Base-by-base conservation (phyloP, 345 rosid species). In the Eucalyptus virginea region DNA sequence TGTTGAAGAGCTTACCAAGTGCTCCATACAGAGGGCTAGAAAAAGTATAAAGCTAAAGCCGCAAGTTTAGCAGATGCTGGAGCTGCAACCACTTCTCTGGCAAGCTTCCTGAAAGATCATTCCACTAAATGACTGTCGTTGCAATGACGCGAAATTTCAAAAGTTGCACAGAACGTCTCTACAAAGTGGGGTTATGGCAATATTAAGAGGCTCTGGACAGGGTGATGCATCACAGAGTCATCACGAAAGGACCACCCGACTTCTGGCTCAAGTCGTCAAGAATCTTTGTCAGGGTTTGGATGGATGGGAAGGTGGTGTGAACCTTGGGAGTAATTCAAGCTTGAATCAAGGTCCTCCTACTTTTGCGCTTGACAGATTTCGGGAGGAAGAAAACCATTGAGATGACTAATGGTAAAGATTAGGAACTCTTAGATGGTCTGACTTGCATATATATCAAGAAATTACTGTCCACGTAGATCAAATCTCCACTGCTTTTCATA, bases 321-420 rank as follows among this genome's bases (percentile, higher is more conserved):
- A 86, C 92, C 93, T 3, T 3, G 19, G 16, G 37, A 17, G 2
- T 32, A 54, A 77, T 89, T 93, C 87, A 37, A 28, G 60, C 93
- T 90, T 88, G 87, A 69, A 80, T 91, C 91, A 48, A 93, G 90
- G 19, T 89, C 88, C 51, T 93, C 90, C 26, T 91, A 81, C 40
- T 91, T 87, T 86, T 81, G 90, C 50, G 92, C 15, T 42, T 19
- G 88, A 62, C 91, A 88, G 86, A 93, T 37, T 34, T 45, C 65
- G 49, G 49, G 30, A 23, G 92, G 91, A 88, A 90, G 34, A 56
- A 5, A 6, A 8, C 92, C 90, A 13, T 24, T 7, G 24, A 88
- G 89, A 10, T 50, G 67, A 21, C 89, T 90, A 26, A 26, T 87
- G 90, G n/a, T 91, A 90, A 23, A 90, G 89, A 90, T 93, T 91